A percentile compares a stretch with the other conserved stretches of the same genome.
phyloP scores from a whole-genome alignment of 176 grass and related monocot genomes.

The Saccharum spontaneum region DNA sequence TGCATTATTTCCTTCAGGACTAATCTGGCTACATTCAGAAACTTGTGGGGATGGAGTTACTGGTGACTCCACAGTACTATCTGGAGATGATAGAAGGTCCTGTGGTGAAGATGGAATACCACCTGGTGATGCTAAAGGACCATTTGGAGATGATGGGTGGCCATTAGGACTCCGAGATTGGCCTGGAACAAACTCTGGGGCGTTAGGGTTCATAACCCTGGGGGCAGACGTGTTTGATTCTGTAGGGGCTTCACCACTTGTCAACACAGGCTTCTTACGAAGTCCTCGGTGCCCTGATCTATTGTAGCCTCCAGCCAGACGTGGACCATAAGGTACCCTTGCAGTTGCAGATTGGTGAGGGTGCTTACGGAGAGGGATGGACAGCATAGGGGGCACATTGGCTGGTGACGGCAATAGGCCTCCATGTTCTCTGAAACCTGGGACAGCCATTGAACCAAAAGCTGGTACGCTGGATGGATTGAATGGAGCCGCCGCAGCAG shows the following conservation, averaged over 20 bases:
- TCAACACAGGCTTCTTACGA: slow-evolving; percentile 70
- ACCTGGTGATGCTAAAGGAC: slow-evolving; percentile 44
- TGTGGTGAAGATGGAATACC: slow-evolving; percentile 43
- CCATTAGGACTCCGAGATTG: slow-evolving; percentile 68
- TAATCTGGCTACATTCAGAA: slow-evolving; percentile 50
- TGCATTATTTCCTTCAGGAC: slow-evolving; percentile 57
- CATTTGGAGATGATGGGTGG: slow-evolving; percentile 59
- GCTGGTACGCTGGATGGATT: slow-evolving; percentile 84
- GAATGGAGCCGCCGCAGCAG: slow-evolving; percentile 88
- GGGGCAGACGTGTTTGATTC: slow-evolving; percentile 56
- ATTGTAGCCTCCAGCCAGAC: slow-evolving; percentile 89
- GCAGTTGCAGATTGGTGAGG: slow-evolving; percentile 95
- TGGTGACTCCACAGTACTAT: slow-evolving; percentile 53
- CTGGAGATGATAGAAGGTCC: slow-evolving; percentile 53
- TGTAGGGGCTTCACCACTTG: slow-evolving; percentile 60
- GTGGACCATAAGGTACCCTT: slow-evolving; percentile 94
- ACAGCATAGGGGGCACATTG: slow-evolving; percentile 79
- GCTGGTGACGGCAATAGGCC: slow-evolving; percentile 83
- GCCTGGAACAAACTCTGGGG: slow-evolving; percentile 78
- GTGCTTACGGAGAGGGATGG: slow-evolving; percentile 81
- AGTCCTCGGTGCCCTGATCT: slow-evolving; percentile 71
- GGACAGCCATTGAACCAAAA: slow-evolving; percentile 82
- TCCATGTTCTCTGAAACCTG: slow-evolving; percentile 90
- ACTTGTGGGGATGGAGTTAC: slow-evolving; percentile 54
- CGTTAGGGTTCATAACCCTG: slow-evolving; percentile 92